phyloP scores from a whole-genome alignment of 192 early-diverging fungal species.

The Podila epigama region DNA sequence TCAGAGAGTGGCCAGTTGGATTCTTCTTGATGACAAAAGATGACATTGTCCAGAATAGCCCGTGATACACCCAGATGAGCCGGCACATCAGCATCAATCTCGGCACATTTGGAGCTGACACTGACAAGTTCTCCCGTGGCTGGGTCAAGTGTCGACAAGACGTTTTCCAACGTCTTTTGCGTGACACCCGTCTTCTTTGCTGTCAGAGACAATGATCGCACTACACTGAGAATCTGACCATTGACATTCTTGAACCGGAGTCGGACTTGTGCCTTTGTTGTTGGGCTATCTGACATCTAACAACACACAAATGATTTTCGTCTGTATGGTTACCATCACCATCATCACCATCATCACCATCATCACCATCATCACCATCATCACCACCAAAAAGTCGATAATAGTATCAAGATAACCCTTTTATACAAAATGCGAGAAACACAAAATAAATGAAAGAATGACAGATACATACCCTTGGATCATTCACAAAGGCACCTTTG shows the following conservation, averaged over 20 bases:
- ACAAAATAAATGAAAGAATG: background rate
- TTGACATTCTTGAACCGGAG: constrained; percentile 84
- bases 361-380: too few species aligned
- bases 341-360: too few species aligned
- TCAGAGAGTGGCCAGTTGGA: constrained; percentile 97
- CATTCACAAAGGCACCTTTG: constrained; percentile 92
- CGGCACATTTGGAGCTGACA: constrained; percentile 82
- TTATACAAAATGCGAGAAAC: background rate
- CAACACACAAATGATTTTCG: background rate
- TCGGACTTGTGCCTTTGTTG: constrained; percentile 92
- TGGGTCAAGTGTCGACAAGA: constrained; percentile 64
- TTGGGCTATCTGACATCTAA: constrained; percentile 74
- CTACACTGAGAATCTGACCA: constrained; percentile 73
- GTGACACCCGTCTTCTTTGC: constrained; percentile 65
- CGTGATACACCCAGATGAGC: constrained; percentile 87
- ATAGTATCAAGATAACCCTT: background rate
- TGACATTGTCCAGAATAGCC: constrained; percentile 96
- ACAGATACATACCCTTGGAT: constrained; percentile 74
- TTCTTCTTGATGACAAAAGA: constrained; percentile 99
- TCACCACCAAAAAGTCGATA: too few species aligned
- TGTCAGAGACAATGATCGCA: constrained; percentile 80
- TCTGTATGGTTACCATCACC: too few species aligned
- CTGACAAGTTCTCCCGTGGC: constrained; percentile 66
- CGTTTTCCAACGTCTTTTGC: constrained; percentile 84
- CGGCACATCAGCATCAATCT: constrained; percentile 86